phyloP scores from a whole-genome alignment of 192 early-diverging fungal species.

The Dissophora globulifera region DNA sequence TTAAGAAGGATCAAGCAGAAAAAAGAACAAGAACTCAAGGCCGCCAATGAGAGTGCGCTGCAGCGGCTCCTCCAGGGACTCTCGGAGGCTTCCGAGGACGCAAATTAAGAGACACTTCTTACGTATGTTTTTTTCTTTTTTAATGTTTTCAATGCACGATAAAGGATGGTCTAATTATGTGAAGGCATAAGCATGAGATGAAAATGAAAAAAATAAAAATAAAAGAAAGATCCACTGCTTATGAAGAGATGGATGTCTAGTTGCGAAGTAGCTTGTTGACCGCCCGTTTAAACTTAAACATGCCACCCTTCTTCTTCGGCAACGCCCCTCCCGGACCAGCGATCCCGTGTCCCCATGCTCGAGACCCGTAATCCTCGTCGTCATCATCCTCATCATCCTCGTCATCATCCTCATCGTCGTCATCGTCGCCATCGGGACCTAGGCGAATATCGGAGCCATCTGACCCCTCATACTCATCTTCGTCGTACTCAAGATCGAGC shows the following conservation, averaged over 20 bases:
- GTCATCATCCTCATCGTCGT: conserved; percentile 32
- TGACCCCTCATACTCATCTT: conserved; percentile 37
- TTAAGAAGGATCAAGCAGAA: conserved; percentile 21
- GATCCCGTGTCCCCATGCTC: conserved; percentile 42
- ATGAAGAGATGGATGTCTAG: conserved; percentile 1
- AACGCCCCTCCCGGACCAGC: conserved; percentile 30
- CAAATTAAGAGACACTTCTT: not conserved
- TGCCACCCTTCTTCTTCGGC: conserved; percentile 49
- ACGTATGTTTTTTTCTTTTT: not conserved
- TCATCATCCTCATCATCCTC: conserved; percentile 48
- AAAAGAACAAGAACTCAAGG: conserved; percentile 30
- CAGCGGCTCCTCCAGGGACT: conserved; percentile 30
- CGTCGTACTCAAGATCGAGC: conserved; percentile 23
- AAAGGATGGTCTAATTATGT: not conserved
- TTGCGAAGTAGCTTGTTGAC: conserved; percentile 43
- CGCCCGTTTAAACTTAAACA: conserved; percentile 51
- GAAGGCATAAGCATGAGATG: not conserved
- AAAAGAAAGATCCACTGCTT: no score
- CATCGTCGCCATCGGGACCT: conserved; percentile 41
- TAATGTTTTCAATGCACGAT: not conserved
- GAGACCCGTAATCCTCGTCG: conserved; percentile 25
- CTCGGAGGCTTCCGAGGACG: not conserved
- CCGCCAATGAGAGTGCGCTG: conserved; percentile 24
- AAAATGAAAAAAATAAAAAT: conserved; percentile 8
- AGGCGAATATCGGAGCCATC: conserved; percentile 45